Evolutionary conservation across 805 yeast species (phyloP), one percentile per base, ranked within the genome.

Genomic region (Kluyveromyces wickerhamii): DNA sequence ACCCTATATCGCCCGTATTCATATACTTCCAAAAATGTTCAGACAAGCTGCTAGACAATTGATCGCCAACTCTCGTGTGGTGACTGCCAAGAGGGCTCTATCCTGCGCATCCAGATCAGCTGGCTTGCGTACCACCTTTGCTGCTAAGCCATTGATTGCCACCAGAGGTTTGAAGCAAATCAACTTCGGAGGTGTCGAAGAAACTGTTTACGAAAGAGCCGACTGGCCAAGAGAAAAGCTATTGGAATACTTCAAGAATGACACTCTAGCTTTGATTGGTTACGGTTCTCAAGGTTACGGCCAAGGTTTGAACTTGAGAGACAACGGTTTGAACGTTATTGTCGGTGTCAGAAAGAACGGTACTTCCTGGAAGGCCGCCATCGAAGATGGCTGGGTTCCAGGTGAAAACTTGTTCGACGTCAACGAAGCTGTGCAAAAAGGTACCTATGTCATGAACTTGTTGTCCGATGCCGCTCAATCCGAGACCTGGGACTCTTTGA

Each of bases 221-320:
- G 98, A 92, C 83, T 92, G 98, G 98, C 98, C 98, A 69, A 76
- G 81, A 66, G 97, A 89, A 72, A 89, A 84, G 74, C 74, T 92
- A 59, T 75, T 80, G 47, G 88, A 86, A 59, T 92, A 88, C 77
- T 92, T 92, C 87, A 89, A 92, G 78, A 72, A 88, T 68, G 97
- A 92, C 66, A 92, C 98, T 43, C 72, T 92, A 61, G 97, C 98
- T 51, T 71, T 92, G 60, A 88, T 92, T 54, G 98, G 98, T 69
- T 92, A 92, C 79, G 98, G 98, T 63, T 89, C 98, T 51, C 98
- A 92, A 74, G 98, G 98, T 76, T 89, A 92, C 77, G 98, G 98
- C 65, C 98, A 92, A 75, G 97, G 96, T 70, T 79, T 92, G 57
- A 92, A 92, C 87, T 72, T 94, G 73, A 85, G 98, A 73, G 98